These are phyloP conservation scores for Melanopsichium pennsylvanicum DNA, from an alignment of 1,284 basidiomycete species.

Conservation along the genomic window DNA sequence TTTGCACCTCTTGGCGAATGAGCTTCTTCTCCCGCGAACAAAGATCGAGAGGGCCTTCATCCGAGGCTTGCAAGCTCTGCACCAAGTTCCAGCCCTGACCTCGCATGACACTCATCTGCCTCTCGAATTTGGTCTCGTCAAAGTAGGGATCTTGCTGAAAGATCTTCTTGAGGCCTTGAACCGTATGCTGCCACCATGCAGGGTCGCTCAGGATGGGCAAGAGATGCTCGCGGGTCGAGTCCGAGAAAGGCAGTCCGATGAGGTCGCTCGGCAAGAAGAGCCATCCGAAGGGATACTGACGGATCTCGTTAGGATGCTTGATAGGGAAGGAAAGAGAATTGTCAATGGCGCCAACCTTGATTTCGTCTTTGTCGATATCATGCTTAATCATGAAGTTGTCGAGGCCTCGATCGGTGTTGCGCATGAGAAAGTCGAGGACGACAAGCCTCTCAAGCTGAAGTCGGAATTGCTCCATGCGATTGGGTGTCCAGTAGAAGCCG, in stretches of 20 bases:
- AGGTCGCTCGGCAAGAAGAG: conserved; percentile 80
- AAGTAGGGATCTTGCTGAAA: conserved; percentile 80
- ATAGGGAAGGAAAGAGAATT: conserved; percentile 85
- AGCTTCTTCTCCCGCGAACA: conserved; percentile 61
- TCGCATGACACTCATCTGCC: conserved; percentile 87
- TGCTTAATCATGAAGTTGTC: conserved; percentile 67
- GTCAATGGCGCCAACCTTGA: conserved; percentile 82
- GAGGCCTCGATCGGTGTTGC: conserved; percentile 73
- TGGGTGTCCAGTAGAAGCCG: conserved; percentile 79
- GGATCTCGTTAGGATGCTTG: conserved; percentile 81
- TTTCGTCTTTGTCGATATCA: conserved; percentile 77
- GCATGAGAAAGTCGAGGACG: conserved; percentile 81
- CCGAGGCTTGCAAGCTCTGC: conserved; percentile 77
- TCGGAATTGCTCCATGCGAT: conserved; percentile 79
- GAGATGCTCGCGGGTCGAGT: conserved; percentile 81
- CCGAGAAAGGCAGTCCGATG: conserved; percentile 75
- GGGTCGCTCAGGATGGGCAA: conserved; percentile 82
- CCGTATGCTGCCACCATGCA: conserved; percentile 88
- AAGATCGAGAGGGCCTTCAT: conserved; percentile 69
- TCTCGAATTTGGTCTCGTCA: conserved; percentile 69
- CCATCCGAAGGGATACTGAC: conserved; percentile 91
- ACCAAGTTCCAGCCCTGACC: conserved; percentile 91
- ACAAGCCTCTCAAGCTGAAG: conserved; percentile 82
- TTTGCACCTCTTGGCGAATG: conserved; percentile 42
- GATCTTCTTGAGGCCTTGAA: conserved; percentile 76